Percentiles rank a stretch among this genome's conserved stretches.
Conservation (phyloP, 2,329 filamentous ascomycete species). For the Elsinoe ampelina region DNA sequence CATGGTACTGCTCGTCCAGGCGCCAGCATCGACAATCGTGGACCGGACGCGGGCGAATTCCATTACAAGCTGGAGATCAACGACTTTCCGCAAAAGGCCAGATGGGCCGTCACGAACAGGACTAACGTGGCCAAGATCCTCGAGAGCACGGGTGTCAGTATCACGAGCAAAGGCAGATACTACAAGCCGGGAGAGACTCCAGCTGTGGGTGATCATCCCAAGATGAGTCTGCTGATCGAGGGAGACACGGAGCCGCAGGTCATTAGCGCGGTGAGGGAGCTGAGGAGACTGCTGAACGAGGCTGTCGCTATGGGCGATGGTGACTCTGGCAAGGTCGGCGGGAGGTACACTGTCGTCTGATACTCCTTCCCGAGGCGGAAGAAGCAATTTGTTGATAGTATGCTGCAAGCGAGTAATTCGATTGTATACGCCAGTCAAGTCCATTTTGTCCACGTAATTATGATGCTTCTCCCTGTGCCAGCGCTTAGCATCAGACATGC, state of each 20-base stretch:
- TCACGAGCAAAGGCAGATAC: conserved; percentile 93
- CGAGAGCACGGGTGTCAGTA: conserved; percentile 86
- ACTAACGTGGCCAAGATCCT: conserved; percentile 98
- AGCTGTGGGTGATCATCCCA: conserved; percentile 65
- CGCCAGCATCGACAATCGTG: conserved; percentile 96
- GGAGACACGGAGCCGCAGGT: conserved; percentile 93
- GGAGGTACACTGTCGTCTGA: conserved; percentile 68
- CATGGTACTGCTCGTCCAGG: conserved; percentile 79
- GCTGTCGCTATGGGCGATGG: conserved; percentile 83
- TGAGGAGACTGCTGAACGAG: conserved; percentile 80
- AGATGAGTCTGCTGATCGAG: conserved; percentile 95
- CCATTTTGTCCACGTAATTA: background rate
- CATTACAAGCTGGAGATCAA: conserved; percentile 98
- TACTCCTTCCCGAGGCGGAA: background rate
- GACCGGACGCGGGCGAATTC: conserved; percentile 90
- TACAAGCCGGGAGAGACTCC: conserved; percentile 77
- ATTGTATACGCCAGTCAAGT: background rate
- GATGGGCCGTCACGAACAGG: conserved; percentile 96
- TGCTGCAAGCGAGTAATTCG: background rate
- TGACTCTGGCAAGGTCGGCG: conserved; percentile 66
- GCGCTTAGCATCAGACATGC: background rate
- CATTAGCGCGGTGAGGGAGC: conserved; percentile 78
- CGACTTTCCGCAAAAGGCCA: conserved; percentile 95
- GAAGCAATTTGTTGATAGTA: background rate
- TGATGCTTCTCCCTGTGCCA: background rate